Evolutionary conservation across 176 grass and related monocot genomes (phyloP), one percentile per base, ranked within the genome.

Genomic region (Cenchrus purpureus): DNA sequence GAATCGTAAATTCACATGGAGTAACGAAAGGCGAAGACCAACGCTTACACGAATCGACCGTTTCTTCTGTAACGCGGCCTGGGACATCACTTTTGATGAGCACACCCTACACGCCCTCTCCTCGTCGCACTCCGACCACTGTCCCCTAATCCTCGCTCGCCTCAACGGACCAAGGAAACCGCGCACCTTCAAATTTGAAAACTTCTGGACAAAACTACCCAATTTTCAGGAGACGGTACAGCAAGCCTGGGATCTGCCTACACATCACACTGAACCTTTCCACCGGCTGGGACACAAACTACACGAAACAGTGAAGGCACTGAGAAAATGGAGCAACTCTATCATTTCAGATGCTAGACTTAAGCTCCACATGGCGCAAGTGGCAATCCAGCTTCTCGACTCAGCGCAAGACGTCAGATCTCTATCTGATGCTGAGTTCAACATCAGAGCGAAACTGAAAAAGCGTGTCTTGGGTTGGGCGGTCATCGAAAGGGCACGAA

Each of bases 381-480:
- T 20, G 5, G 5, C 20, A 0, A 58, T 58, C 0, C 55, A 20
- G 7, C 17, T 5, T 1, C 14, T 58, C 2, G 55, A 58, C 4
- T 1, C 7, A 1, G 55, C 55, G 0, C 4, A 58, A 19, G 16
- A 58, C 19, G 0, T 0, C 1, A 5, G 16, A 1, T 5, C 2
- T 0, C 17, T 19, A 0, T 7, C 55, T 1, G 5, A 17, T 0
- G 15, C 0, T 20, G 16, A 58, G 6, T 4, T 4, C 4, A 1
- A 19, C 15, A 4, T 58, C 0, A 7, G 55, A 7, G 13, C 0
- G 1, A 7, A 58, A 4, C 17, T 19, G 1, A 58, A 19, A 7
- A 19, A 0, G 7, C 46, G 55, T 0, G 6, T 58, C 6, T 4
- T 58, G 0, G 55, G 55, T 3, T 3, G 15, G 2, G 55, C 55